Evolutionary conservation across 208 protist species (phyloP).

Genomic region (Leishmania martiniquensis): DNA sequence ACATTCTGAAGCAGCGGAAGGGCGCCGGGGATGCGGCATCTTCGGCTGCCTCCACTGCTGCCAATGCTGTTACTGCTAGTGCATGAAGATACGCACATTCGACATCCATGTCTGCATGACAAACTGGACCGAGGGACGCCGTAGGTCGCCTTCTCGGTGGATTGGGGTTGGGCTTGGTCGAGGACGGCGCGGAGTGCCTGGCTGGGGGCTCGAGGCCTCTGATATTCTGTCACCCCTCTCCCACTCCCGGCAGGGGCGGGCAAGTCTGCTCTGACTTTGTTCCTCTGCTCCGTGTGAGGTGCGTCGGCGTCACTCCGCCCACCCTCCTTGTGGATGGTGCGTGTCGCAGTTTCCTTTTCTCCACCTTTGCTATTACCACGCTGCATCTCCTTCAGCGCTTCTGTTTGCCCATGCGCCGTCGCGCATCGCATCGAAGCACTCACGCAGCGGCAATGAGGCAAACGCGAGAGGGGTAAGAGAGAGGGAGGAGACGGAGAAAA

Average conservation of each 20-base stretch:
- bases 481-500: no score
- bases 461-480: no score
- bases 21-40: background rate
- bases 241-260: background rate
- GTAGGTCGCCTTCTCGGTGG: background rate
- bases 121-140: background rate
- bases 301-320: background rate
- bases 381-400: background rate
- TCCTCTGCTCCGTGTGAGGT: background rate
- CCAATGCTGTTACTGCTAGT: constrained; percentile 9
- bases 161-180: background rate
- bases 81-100: background rate
- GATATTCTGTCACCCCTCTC: background rate
- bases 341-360: background rate
- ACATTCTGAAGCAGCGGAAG: constrained; percentile 85
- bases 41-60: constrained; percentile 3
- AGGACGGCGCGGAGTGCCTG: background rate
- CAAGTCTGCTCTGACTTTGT: background rate
- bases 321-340: background rate
- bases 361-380: no score
- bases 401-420: background rate
- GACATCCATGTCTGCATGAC: background rate
- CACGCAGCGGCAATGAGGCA: no score
- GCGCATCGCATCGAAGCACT: background rate
- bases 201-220: background rate